phyloP scores from a whole-genome alignment of 257 asterid species.

The Leptodermis oblonga region DNA sequence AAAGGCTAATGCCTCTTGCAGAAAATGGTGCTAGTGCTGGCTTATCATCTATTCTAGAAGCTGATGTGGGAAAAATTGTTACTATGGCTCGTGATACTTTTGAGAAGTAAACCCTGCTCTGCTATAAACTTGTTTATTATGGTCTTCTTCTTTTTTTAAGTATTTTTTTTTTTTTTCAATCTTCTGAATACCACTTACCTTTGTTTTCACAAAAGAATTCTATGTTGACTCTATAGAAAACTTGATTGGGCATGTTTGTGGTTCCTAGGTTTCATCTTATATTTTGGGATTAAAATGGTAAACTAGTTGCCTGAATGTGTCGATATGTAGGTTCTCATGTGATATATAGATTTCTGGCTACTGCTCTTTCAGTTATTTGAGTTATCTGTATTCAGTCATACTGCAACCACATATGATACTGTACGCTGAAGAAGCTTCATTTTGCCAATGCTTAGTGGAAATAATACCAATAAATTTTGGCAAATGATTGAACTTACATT shows the following conservation, averaged over 20 bases:
- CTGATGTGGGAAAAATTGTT: conserved; percentile 74
- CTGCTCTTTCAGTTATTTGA: not conserved
- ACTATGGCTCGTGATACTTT: conserved; percentile 76
- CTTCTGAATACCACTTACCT: not conserved
- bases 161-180: not conserved
- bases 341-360: not conserved
- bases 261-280: not conserved
- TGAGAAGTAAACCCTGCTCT: conserved; percentile 59
- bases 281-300: not conserved
- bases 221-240: not conserved
- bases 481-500: not conserved
- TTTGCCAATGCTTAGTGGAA: not conserved
- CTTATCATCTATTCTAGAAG: conserved; percentile 76
- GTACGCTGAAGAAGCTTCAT: conserved; percentile 1
- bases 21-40: conserved; percentile 60
- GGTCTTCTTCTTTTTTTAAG: too few relatives aligned
- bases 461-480: not conserved
- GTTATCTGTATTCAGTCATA: not conserved
- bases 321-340: not conserved
- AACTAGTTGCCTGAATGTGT: not conserved
- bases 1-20: conserved; percentile 26
- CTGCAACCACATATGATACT: not conserved
- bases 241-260: not conserved
- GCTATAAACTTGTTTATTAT: not conserved
- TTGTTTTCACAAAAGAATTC: not conserved